Conservation (phyloP, 2,329 filamentous ascomycete species). For the Colletotrichum euphorbiae region DNA sequence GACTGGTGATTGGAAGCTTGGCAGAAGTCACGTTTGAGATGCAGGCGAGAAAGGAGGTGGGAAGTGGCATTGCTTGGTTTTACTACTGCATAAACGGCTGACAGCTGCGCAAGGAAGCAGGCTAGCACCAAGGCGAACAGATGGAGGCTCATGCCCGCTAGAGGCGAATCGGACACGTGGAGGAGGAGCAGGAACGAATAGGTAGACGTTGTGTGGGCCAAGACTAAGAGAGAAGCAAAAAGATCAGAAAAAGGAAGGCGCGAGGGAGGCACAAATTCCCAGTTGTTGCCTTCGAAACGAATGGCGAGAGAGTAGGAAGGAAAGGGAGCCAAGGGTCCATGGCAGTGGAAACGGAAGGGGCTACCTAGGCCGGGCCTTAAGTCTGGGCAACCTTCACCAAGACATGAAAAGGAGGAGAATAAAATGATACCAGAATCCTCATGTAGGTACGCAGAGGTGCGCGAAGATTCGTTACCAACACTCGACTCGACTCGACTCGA, state of each 20-base stretch:
- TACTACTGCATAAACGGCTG: too few species aligned
- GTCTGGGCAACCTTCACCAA: too few species aligned
- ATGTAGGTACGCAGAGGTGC: not conserved
- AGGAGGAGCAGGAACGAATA: not conserved
- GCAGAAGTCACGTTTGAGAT: not conserved
- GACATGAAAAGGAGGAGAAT: not conserved
- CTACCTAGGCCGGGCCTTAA: not conserved
- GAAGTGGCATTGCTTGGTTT: too few species aligned
- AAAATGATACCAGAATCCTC: not conserved
- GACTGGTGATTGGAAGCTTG: not conserved
- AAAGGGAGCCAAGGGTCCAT: not conserved
- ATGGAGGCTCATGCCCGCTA: not conserved
- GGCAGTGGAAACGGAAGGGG: not conserved
- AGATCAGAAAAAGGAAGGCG: not conserved
- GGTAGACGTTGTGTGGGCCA: not conserved
- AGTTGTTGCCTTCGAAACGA: not conserved
- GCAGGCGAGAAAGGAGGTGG: too few species aligned
- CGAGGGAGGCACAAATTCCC: not conserved
- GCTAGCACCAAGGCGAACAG: not conserved
- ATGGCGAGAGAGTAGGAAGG: conserved; percentile 1
- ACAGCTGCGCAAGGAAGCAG: not conserved
- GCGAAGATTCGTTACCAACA: not conserved
- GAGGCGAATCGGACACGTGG: not conserved
- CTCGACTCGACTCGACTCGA: not conserved
- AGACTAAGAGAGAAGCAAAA: not conserved